Evolutionary conservation across 2,329 filamentous ascomycete species (phyloP), one percentile per base, ranked within the genome.

Genomic region (Colletotrichum tamarilloi): DNA sequence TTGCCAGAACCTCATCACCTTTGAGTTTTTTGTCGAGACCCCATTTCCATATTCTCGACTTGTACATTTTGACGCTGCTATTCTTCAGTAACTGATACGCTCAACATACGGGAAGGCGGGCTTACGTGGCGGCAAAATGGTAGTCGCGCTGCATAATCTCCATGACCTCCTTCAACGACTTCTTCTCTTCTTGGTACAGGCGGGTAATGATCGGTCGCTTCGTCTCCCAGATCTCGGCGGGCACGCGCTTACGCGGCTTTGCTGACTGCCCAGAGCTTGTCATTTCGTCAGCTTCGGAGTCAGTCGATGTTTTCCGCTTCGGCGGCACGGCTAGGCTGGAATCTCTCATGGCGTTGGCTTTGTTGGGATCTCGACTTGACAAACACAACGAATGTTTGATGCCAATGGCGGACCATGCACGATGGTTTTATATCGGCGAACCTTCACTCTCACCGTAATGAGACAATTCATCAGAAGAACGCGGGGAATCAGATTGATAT

Each of bases 11-110:
- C 69, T 84, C 83, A 35, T 82, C 81, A 56, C 83, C 81, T 74
- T 84, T 84, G 63, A 85, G 77, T 75, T 85, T 85, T 75, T 84
- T 84, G 64, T 83, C 82, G 55, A 85, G 79, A 5, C 82, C 81
- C 83, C 83, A 85, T 75, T 82, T 81, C 78, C 80, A 82, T 60
- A 85, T 83, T 57, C 83, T 80, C 57, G 83, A 84, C 78, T 85
- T 85, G 77, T 83, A 85, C 82, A 85, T 85, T 75, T 84, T 84
- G 67, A 82, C 81, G 24, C 82, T 84, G 69, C 28, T 65, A 22
- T 53, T 55, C 53, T 58, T 68, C 32, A 22, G 28, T 67, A 38
- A 75, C 67, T 19, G 35, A 30, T 2, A 14, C 12, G 24, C 68
- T 22, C 24, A 62, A 55, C 30, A 30, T 9, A 53, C 55, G 62